Conservation (phyloP, 192 early-diverging fungal species). For the Umbelopsis sp. region DNA sequence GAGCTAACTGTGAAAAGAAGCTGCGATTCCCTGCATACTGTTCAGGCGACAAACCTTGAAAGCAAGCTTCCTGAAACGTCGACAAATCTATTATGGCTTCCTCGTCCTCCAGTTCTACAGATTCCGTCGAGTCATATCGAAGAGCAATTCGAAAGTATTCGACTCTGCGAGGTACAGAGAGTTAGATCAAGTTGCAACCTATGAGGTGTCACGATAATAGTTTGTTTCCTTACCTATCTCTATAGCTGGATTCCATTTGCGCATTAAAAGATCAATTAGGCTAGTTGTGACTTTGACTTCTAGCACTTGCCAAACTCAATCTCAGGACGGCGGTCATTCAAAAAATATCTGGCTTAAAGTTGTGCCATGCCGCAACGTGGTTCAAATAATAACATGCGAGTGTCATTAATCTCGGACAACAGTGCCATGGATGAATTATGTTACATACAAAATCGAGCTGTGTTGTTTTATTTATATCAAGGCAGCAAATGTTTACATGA, state of each 20-base stretch:
- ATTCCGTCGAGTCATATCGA: conserved; percentile 6
- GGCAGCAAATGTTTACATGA: not conserved
- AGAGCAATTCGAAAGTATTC: conserved; percentile 26
- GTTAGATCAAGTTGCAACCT: not conserved
- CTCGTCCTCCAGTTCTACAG: not conserved
- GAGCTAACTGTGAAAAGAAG: not conserved
- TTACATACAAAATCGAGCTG: conserved; percentile 1
- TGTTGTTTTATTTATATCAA: conserved; percentile 7
- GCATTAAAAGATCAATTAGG: not conserved
- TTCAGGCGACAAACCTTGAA: conserved; percentile 46
- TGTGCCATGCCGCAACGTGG: too few species aligned
- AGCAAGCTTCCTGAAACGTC: conserved; percentile 58
- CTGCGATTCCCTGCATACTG: not conserved
- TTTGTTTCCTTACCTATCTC: conserved; percentile 34
- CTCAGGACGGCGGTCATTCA: not conserved
- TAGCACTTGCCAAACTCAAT: not conserved
- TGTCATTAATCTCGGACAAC: too few species aligned
- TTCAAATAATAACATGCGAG: too few species aligned
- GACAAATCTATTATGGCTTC: conserved; percentile 47
- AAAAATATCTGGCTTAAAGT: too few species aligned
- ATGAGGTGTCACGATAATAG: not conserved
- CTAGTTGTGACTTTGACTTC: not conserved
- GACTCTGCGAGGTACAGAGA: conserved; percentile 18
- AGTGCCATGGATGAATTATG: too few species aligned
- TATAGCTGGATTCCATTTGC: conserved; percentile 33